Conservation (phyloP, 2,329 filamentous ascomycete species). For the Pseudogymnoascus sp. region DNA sequence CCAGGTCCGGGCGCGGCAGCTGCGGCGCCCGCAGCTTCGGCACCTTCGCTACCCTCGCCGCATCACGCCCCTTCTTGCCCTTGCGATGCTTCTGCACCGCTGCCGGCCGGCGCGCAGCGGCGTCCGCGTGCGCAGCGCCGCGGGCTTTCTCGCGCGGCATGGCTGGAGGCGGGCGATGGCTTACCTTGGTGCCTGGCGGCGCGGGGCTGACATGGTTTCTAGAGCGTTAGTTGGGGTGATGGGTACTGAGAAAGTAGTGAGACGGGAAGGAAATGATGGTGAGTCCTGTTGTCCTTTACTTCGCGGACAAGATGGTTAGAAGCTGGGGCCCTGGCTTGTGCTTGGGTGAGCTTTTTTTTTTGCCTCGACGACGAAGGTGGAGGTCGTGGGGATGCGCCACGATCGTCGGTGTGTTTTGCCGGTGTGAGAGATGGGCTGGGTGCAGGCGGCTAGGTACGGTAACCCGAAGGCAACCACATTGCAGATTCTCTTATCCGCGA, state of each 20-base stretch:
- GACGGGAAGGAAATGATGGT: background rate
- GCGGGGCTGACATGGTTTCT: background rate
- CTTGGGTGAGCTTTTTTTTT: background rate
- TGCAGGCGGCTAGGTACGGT: background rate
- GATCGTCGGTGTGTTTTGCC: background rate
- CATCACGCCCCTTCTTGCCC: slow-evolving; percentile 15
- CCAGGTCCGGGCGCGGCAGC: slow-evolving; percentile 25
- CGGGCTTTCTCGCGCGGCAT: slow-evolving; percentile 1
- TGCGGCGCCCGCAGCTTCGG: slow-evolving; percentile 23
- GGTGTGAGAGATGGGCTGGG: background rate
- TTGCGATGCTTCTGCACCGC: slow-evolving; percentile 9
- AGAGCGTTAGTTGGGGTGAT: background rate
- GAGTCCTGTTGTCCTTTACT: background rate
- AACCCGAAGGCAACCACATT: background rate
- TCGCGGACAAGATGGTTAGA: background rate
- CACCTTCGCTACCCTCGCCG: slow-evolving; percentile 17
- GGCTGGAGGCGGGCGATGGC: background rate
- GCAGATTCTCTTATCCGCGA: background rate
- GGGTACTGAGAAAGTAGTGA: background rate
- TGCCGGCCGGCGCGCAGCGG: background rate
- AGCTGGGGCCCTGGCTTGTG: background rate
- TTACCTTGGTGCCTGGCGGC: background rate
- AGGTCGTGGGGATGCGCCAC: background rate
- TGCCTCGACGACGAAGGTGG: background rate
- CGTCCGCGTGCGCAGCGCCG: background rate